These are phyloP conservation scores for Rhododendron vialii DNA, from an alignment of 148 eudicot species.

Conservation along the genomic window DNA sequence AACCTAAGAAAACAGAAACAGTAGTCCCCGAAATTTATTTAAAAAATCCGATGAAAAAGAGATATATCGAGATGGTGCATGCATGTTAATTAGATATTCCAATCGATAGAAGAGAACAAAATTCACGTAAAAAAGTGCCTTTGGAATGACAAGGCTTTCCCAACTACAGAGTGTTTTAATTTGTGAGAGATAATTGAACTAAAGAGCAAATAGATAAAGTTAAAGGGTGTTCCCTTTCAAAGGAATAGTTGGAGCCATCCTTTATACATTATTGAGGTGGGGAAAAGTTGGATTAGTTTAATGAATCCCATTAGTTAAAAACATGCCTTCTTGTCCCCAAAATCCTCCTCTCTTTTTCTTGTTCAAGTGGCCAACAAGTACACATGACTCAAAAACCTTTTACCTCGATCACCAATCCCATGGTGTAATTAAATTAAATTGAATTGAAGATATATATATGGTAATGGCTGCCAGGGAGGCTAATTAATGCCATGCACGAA, in stretches of 20 bases:
- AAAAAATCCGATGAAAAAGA: neutral
- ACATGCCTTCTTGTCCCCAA: constrained; percentile 40
- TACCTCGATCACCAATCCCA: neutral
- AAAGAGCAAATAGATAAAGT: neutral
- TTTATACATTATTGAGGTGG: constrained; percentile 16
- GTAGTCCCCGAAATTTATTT: neutral
- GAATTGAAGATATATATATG: too few relatives aligned
- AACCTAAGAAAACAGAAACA: neutral
- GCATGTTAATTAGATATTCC: neutral
- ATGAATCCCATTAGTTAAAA: constrained; percentile 14
- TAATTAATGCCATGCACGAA: constrained; percentile 23
- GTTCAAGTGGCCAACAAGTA: constrained; percentile 59
- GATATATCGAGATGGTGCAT: neutral
- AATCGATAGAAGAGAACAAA: neutral
- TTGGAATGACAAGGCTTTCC: neutral
- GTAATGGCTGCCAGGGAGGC: constrained; percentile 32
- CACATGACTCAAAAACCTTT: constrained; percentile 22
- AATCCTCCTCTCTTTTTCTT: constrained; percentile 16
- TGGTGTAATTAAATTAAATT: neutral
- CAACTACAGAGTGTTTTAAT: neutral
- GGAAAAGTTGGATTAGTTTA: constrained; percentile 5
- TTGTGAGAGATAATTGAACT: neutral
- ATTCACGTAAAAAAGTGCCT: constrained; percentile 2
- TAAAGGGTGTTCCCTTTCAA: neutral
- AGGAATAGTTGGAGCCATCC: constrained; percentile 1